Evolutionary conservation across 139 green algal species (phyloP).

Genomic region (Medakamo hakoo): DNA sequence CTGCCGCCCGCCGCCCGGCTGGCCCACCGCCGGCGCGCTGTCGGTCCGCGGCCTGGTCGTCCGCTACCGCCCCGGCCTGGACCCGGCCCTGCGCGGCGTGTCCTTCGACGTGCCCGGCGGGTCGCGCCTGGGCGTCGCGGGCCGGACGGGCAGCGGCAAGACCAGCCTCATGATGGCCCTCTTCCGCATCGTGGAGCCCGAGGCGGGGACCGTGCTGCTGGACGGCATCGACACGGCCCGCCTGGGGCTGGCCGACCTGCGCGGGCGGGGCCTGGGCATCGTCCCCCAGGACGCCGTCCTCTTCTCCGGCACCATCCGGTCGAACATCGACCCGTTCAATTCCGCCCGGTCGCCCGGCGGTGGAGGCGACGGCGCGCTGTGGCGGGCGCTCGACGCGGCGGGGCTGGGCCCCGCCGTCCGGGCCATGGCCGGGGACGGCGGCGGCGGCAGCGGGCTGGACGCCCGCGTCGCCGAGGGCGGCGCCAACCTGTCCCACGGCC

Average conservation of each 20-base stretch:
- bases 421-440: conserved; percentile 6
- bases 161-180: conserved; percentile 42
- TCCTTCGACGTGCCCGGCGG: conserved; percentile 30
- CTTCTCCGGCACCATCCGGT: conserved; percentile 75
- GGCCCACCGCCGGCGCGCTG: conserved; percentile 26
- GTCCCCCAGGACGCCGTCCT: conserved; percentile 82
- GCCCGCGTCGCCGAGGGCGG: conserved; percentile 69
- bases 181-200: conserved; percentile 50
- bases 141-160: conserved; percentile 43
- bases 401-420: conserved; percentile 15
- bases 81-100: conserved; percentile 68
- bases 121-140: conserved; percentile 22
- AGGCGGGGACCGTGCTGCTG: conserved; percentile 58
- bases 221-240: conserved; percentile 65
- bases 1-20: conserved; percentile 19
- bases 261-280: conserved; percentile 39
- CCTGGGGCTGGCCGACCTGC: conserved; percentile 52
- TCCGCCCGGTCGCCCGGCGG: conserved; percentile 42
- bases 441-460: conserved; percentile 39
- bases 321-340: conserved; percentile 91
- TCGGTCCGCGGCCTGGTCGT: conserved; percentile 45
- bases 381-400: conserved; percentile 19
- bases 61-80: conserved; percentile 67
- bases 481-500: conserved; percentile 67
- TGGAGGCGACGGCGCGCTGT: conserved; percentile 14